These are phyloP conservation scores for Elaeis oleifera DNA, from an alignment of 202 grass and related monocot species.

Conservation along the genomic window DNA sequence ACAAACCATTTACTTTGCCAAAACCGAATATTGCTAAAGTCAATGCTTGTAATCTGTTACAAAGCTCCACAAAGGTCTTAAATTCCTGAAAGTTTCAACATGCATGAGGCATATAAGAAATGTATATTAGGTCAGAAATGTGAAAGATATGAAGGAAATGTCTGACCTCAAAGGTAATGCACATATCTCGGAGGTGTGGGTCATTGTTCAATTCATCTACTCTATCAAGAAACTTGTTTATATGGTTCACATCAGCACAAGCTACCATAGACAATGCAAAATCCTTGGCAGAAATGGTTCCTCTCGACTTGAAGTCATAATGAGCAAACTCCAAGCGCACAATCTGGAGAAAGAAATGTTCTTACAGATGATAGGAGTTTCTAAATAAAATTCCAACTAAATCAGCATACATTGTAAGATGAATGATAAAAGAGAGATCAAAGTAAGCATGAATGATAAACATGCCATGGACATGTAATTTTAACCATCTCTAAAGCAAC, in stretches of 20 bases:
- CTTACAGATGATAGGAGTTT: no score
- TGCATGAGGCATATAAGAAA: slow-evolving; percentile 12
- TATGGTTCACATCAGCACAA: slow-evolving; percentile 78
- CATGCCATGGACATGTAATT: no score
- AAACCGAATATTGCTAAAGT: slow-evolving; percentile 67
- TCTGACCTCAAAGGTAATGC: slow-evolving; percentile 78
- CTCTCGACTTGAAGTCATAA: slow-evolving; percentile 68
- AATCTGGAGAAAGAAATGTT: slow-evolving; percentile 41
- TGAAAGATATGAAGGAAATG: background rate
- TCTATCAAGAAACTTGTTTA: slow-evolving; percentile 64
- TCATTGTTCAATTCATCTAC: slow-evolving; percentile 47
- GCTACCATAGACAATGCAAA: slow-evolving; percentile 91
- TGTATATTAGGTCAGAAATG: background rate
- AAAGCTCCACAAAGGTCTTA: slow-evolving; percentile 72
- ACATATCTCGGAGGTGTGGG: slow-evolving; percentile 43
- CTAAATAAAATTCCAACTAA: no score
- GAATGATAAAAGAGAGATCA: no score
- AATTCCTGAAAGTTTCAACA: slow-evolving; percentile 55
- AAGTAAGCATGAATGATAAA: no score
- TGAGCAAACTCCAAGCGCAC: slow-evolving; percentile 79
- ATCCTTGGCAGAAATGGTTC: slow-evolving; percentile 71
- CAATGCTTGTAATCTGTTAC: slow-evolving; percentile 60
- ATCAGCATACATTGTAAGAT: no score
- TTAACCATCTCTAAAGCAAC: no score
- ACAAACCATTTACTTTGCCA: slow-evolving; percentile 62